Evolutionary conservation across 2,329 filamentous ascomycete species (phyloP).

Genomic region (Colletotrichum sp.): DNA sequence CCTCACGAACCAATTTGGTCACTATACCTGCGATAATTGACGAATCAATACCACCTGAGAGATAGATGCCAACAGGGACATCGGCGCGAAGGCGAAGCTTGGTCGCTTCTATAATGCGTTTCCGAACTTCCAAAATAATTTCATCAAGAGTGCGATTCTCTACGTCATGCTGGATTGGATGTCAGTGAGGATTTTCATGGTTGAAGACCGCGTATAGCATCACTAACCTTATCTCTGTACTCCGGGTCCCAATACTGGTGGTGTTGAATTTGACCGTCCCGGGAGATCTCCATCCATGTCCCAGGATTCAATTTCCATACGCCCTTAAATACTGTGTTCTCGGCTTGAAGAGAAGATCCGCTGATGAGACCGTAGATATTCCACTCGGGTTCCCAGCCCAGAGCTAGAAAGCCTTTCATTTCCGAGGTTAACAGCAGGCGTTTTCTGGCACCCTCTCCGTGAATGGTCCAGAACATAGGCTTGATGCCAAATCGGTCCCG

Average conservation of each 20-base stretch:
- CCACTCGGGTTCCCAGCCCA: slow-evolving; percentile 60
- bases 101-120: slow-evolving; percentile 55
- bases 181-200: neutral
- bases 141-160: slow-evolving; percentile 53
- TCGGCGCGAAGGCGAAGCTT: slow-evolving; percentile 59
- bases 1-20: slow-evolving; percentile 51
- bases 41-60: slow-evolving; percentile 63
- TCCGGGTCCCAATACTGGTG: slow-evolving; percentile 58
- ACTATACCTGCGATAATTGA: slow-evolving; percentile 62
- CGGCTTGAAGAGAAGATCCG: slow-evolving; percentile 46
- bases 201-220: neutral
- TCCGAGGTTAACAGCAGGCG: slow-evolving; percentile 56
- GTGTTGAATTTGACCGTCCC: slow-evolving; percentile 38
- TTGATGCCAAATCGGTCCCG: slow-evolving; percentile 64
- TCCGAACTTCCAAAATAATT: slow-evolving; percentile 53
- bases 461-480: slow-evolving; percentile 56
- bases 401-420: slow-evolving; percentile 56
- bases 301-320: slow-evolving; percentile 50
- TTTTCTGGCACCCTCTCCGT: slow-evolving; percentile 10
- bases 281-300: slow-evolving; percentile 44
- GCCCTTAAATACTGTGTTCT: slow-evolving; percentile 53
- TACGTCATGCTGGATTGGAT: slow-evolving; percentile 25
- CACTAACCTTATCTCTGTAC: slow-evolving; percentile 54
- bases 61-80: slow-evolving; percentile 61
- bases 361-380: slow-evolving; percentile 51